These are phyloP conservation scores for Capronia coronata DNA, from an alignment of 2,329 filamentous ascomycete genomes.

Conservation along the genomic window DNA sequence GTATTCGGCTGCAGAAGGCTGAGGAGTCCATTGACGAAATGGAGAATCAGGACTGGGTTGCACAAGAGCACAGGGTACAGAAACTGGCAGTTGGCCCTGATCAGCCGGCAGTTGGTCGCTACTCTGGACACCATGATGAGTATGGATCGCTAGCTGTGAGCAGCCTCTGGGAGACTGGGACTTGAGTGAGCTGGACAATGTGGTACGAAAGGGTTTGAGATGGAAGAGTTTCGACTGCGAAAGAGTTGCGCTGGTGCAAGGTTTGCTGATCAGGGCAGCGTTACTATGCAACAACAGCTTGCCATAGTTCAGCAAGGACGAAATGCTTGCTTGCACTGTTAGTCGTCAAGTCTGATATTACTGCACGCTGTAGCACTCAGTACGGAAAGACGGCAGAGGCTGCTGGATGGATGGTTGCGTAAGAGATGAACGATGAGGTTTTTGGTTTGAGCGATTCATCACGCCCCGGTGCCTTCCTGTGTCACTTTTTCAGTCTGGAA, in stretches of 20 bases:
- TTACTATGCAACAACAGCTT: too few relatives aligned
- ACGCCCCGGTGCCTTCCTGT: not conserved
- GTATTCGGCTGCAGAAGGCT: conserved; percentile 33
- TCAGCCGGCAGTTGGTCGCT: conserved; percentile 2
- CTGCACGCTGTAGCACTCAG: not conserved
- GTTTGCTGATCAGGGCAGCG: not conserved
- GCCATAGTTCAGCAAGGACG: not conserved
- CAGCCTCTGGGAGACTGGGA: not conserved
- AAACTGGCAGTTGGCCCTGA: conserved; percentile 24
- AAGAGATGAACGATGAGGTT: not conserved
- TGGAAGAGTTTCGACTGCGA: not conserved
- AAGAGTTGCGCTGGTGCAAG: not conserved
- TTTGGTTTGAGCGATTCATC: not conserved
- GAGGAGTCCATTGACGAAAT: conserved; percentile 37
- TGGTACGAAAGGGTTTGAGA: too few relatives aligned
- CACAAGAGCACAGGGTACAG: conserved; percentile 36
- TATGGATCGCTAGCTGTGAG: not conserved
- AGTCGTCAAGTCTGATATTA: not conserved
- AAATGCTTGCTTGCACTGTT: not conserved
- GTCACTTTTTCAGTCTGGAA: not conserved
- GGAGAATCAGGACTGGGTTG: conserved; percentile 38
- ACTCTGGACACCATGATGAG: not conserved
- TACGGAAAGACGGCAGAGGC: too few relatives aligned
- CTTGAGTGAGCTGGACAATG: not conserved
- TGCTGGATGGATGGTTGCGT: too few relatives aligned